Evolutionary conservation across 306 rosid species (phyloP), one percentile per base, ranked within the genome.

Genomic region (Alnus glutinosa): DNA sequence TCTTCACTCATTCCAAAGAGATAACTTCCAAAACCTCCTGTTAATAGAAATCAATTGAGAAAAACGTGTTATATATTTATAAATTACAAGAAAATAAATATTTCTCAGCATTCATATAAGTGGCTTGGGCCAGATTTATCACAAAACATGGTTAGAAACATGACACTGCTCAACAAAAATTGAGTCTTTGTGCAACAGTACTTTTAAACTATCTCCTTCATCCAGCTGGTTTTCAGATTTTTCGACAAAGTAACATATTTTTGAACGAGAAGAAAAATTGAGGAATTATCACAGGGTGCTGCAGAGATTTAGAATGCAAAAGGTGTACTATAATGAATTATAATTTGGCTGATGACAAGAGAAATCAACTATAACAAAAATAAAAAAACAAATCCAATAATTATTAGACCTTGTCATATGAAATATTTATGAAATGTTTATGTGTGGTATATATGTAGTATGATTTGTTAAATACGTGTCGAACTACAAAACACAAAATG

Each of bases 1-100:
- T 48, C 14, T 12, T 58, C 70, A 58, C 48, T 75, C 70, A 75
- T 42, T 44, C 44, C 78, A 7, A 75, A 75, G 30, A 75, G 78
- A 46, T 75, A 75, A 28, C 32, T 75, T 7, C 78, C 78, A 55
- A 74, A 74, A 1, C 78, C 78, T n/a, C 78, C 78, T 74, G 78
- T 57, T 58, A 15, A 14, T 69, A 16, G 44, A 69, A n/a, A 46
- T 8, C 36, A 44, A 69, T n/a, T 34, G 37, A 34, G 36, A 34
- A 34, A 34, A 34, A 34, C 36, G 36, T 34, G 2, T 34, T 34
- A 1, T 34, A n/a, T n/a, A n/a, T n/a, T 34, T 34, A 1, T 34
- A 34, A 2, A 34, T 34, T 34, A 34, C 37, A 34, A 34, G 37
- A 34, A 34, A 34, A 34, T 34, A 1, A 34, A 42, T 59, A 59